phyloP scores from a whole-genome alignment of 2,329 filamentous ascomycete genomes.

The Alternaria sp. region DNA sequence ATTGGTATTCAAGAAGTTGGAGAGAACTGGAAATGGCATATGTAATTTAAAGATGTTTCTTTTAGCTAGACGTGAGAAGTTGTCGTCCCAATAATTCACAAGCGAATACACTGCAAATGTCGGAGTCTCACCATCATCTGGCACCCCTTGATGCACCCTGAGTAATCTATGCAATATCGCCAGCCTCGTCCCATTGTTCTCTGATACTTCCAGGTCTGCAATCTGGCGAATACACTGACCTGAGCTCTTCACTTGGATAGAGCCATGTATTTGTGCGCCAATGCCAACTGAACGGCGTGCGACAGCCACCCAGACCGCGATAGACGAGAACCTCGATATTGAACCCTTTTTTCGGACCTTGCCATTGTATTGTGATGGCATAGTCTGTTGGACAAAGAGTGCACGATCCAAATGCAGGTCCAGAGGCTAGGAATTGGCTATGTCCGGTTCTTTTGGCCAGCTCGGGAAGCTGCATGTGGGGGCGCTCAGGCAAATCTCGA shows the following conservation, averaged over 20 bases:
- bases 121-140: no score
- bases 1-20: no score
- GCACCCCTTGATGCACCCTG: no score
- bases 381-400: slow-evolving; percentile 29
- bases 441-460: slow-evolving; percentile 15
- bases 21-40: no score
- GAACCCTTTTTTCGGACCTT: slow-evolving; percentile 22
- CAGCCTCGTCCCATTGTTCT: slow-evolving; percentile 16
- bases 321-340: slow-evolving; percentile 18
- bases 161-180: no score
- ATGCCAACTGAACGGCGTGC: slow-evolving; percentile 26
- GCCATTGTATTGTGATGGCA: slow-evolving; percentile 24
- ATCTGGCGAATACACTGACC: slow-evolving; percentile 11
- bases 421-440: slow-evolving; percentile 16
- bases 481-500: background rate
- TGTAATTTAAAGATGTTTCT: no score
- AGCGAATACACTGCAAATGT: no score
- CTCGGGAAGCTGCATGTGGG: slow-evolving; percentile 23
- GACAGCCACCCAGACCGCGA: slow-evolving; percentile 26
- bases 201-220: slow-evolving; percentile 23
- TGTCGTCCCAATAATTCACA: no score
- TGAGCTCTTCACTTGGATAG: slow-evolving; percentile 3
- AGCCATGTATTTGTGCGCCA: slow-evolving; percentile 18
- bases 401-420: slow-evolving; percentile 27
- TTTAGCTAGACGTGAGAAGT: no score